Evolutionary conservation across 768 basidiomycete species (phyloP).

Genomic region (Tephrocybe rancida): DNA sequence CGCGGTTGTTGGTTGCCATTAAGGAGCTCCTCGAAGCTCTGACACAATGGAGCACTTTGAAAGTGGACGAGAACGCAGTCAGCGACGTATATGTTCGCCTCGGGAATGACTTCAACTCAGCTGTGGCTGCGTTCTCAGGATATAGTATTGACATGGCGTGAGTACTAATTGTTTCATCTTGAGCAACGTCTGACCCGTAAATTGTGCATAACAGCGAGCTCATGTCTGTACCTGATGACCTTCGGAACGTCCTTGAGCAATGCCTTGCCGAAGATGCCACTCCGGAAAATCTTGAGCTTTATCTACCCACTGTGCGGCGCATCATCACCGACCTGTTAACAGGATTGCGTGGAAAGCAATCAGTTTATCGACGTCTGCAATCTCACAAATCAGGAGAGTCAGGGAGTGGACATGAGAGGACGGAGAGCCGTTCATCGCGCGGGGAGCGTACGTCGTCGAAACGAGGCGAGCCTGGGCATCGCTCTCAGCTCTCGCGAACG

Average conservation of each 20-base stretch:
- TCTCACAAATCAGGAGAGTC: slow-evolving; percentile 51
- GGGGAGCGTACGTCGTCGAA: slow-evolving; percentile 41
- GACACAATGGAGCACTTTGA: slow-evolving; percentile 78
- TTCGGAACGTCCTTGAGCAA: slow-evolving; percentile 86
- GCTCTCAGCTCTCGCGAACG: slow-evolving; percentile 49
- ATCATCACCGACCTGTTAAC: slow-evolving; percentile 94
- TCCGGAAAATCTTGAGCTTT: slow-evolving; percentile 81
- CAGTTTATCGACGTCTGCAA: slow-evolving; percentile 76
- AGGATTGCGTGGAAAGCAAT: slow-evolving; percentile 92
- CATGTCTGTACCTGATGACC: slow-evolving; percentile 82
- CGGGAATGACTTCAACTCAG: slow-evolving; percentile 96
- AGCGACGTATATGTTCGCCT: slow-evolving; percentile 97
- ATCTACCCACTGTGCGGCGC: slow-evolving; percentile 86
- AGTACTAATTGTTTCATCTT: slow-evolving; percentile 32
- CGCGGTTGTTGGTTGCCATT: slow-evolving; percentile 90
- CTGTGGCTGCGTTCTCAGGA: slow-evolving; percentile 83
- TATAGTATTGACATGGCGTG: slow-evolving; percentile 92
- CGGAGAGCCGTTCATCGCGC: slow-evolving; percentile 61
- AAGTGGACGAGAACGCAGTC: slow-evolving; percentile 77
- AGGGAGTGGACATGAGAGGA: slow-evolving; percentile 45
- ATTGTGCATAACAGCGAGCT: slow-evolving; percentile 65
- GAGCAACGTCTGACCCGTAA: slow-evolving; percentile 6
- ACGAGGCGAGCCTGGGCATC: slow-evolving; percentile 43
- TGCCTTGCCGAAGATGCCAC: slow-evolving; percentile 92
- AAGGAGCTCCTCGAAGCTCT: slow-evolving; percentile 92